Evolutionary conservation across 768 basidiomycete genomes (phyloP).

Genomic region (Agaricus bisporus): DNA sequence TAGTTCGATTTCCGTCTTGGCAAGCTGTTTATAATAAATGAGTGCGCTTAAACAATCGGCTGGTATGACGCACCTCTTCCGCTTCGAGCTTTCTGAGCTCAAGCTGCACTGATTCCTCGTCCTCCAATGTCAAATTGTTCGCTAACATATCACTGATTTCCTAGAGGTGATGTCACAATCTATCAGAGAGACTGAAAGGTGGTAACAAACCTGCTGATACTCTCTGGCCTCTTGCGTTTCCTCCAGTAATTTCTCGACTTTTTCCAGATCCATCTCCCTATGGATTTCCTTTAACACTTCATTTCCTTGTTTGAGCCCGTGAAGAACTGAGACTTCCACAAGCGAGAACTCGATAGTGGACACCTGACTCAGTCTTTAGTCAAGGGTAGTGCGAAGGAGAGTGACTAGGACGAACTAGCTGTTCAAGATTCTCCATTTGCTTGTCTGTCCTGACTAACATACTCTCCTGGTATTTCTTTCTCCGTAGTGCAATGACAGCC

Average conservation of each 20-base stretch:
- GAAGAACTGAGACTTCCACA: conserved; percentile 86
- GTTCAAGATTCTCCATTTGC: conserved; percentile 85
- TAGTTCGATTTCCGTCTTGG: conserved; percentile 31
- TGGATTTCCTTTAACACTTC: conserved; percentile 92
- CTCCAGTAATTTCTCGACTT: conserved; percentile 89
- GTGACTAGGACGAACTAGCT: conserved; percentile 51
- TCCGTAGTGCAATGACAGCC: conserved; percentile 81
- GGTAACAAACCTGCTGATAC: conserved; percentile 68
- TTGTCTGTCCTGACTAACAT: conserved; percentile 83
- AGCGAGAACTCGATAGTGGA: conserved; percentile 96
- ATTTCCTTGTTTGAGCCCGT: conserved; percentile 90
- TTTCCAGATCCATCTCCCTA: conserved; percentile 86
- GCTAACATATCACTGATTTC: conserved; percentile 88
- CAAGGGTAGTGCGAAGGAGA: not conserved
- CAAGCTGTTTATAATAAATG: conserved; percentile 20
- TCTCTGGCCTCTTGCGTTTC: conserved; percentile 90
- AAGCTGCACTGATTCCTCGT: conserved; percentile 88
- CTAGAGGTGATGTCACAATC: conserved; percentile 32
- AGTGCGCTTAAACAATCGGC: not conserved
- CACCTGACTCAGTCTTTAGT: conserved; percentile 47
- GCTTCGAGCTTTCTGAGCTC: conserved; percentile 71
- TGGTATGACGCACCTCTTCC: conserved; percentile 42
- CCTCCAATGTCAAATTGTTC: conserved; percentile 76
- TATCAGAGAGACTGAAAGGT: not conserved
- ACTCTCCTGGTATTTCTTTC: conserved; percentile 90